phyloP scores from a whole-genome alignment of 1,139 yeast genomes.

The Kodamaea fungicola region DNA sequence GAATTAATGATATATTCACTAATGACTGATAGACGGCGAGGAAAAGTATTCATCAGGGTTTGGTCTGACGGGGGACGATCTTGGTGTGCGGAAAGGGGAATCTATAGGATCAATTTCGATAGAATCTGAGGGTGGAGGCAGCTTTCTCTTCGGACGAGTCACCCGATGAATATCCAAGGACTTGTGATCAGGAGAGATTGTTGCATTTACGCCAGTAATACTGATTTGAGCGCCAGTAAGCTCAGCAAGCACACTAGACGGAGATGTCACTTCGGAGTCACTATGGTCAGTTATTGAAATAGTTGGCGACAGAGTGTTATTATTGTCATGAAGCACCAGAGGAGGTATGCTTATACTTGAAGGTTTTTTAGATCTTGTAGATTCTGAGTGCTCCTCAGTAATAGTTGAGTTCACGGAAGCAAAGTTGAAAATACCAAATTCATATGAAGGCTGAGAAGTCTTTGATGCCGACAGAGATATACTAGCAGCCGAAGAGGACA shows the following conservation, averaged over 20 bases:
- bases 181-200: slow-evolving; percentile 6
- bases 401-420: neutral
- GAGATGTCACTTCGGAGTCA: slow-evolving; percentile 3
- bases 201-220: slow-evolving; percentile 7
- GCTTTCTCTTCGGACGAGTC: slow-evolving; percentile 3
- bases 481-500: neutral
- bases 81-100: too few relatives aligned
- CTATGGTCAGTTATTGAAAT: neutral
- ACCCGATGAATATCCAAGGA: slow-evolving; percentile 6
- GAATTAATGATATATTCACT: too few relatives aligned
- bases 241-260: slow-evolving; percentile 3
- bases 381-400: neutral
- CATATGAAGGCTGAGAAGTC: slow-evolving; percentile 12
- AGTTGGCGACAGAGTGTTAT: neutral
- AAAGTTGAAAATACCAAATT: slow-evolving; percentile 10
- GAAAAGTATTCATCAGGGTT: too few relatives aligned
- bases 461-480: neutral
- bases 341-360: neutral
- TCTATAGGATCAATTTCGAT: too few relatives aligned
- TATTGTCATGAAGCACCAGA: neutral
- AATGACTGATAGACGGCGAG: too few relatives aligned
- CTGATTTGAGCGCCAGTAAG: slow-evolving; percentile 1
- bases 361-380: neutral
- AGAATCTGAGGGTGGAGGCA: slow-evolving; percentile 7
- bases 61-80: too few relatives aligned